Evolutionary conservation across 129 eudicot species (phyloP).

Genomic region (Centrapalus pauciflorus): DNA sequence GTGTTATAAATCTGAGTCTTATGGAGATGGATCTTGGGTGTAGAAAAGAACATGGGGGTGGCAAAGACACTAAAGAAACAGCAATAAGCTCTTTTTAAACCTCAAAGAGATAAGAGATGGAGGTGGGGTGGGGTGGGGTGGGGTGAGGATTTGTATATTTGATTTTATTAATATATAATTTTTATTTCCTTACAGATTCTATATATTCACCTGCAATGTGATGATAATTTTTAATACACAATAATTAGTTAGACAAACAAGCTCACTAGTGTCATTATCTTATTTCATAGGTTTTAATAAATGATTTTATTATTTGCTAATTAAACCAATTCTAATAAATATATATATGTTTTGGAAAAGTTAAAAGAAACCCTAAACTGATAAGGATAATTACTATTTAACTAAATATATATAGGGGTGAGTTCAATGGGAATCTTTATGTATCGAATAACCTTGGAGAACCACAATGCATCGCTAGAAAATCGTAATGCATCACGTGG

Average conservation of each 20-base stretch:
- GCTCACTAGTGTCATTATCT: constrained; percentile 34
- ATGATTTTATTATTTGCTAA: not conserved
- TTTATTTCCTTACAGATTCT: constrained; percentile 31
- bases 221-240: constrained; percentile 13
- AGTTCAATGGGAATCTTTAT: too few relatives aligned
- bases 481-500: too few relatives aligned
- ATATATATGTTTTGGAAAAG: not conserved
- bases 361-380: not conserved
- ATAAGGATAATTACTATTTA: not conserved
- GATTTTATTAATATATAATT: constrained; percentile 29
- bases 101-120: constrained; percentile 34
- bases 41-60: constrained; percentile 48
- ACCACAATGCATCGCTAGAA: too few relatives aligned
- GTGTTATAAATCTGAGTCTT: constrained; percentile 19
- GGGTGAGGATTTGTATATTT: constrained; percentile 4
- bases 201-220: constrained; percentile 45
- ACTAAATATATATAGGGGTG: too few relatives aligned
- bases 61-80: constrained; percentile 53
- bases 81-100: constrained; percentile 37
- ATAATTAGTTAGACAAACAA: constrained; percentile 4
- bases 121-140: not conserved
- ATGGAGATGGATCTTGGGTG: constrained; percentile 41
- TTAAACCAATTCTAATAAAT: not conserved
- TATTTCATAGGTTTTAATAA: constrained; percentile 2
- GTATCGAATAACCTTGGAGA: too few relatives aligned